These are phyloP conservation scores for Musa schizocarpa DNA, from an alignment of 176 grass and related monocot species.

Conservation along the genomic window DNA sequence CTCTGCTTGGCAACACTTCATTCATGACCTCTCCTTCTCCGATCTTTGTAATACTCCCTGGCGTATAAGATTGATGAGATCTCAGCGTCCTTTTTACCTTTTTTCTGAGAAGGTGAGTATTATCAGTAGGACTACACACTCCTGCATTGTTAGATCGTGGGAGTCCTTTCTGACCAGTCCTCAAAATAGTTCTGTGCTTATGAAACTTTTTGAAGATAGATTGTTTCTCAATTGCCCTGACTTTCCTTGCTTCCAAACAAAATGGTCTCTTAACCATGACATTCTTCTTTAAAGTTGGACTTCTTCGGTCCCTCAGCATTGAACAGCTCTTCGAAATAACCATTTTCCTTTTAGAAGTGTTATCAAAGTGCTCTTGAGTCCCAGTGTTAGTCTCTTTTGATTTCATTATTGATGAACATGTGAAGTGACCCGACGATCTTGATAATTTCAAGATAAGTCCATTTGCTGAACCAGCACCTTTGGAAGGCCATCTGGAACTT, in stretches of 20 bases:
- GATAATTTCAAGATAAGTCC: slow-evolving; percentile 42
- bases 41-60: too few relatives aligned
- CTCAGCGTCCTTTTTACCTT: neutral
- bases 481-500: slow-evolving; percentile 28
- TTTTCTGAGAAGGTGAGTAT: slow-evolving; percentile 19
- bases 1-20: too few relatives aligned
- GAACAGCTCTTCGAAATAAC: neutral
- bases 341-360: neutral
- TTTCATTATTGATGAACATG: slow-evolving; percentile 41
- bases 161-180: slow-evolving; percentile 33
- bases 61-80: neutral
- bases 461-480: slow-evolving; percentile 16
- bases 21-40: too few relatives aligned
- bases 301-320: neutral
- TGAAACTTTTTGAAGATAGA: slow-evolving; percentile 43
- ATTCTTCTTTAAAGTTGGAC: neutral
- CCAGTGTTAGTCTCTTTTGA: slow-evolving; percentile 41
- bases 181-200: slow-evolving; percentile 51
- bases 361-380: neutral
- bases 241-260: slow-evolving; percentile 23
- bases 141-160: slow-evolving; percentile 24
- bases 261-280: slow-evolving; percentile 18
- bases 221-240: slow-evolving; percentile 20
- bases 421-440: slow-evolving; percentile 32
- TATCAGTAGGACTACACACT: slow-evolving; percentile 26